A percentile compares a stretch with the other conserved stretches of the same genome.
Evolutionary conservation across 768 basidiomycete species (phyloP).

Genomic region (Naganishia antarctica): DNA sequence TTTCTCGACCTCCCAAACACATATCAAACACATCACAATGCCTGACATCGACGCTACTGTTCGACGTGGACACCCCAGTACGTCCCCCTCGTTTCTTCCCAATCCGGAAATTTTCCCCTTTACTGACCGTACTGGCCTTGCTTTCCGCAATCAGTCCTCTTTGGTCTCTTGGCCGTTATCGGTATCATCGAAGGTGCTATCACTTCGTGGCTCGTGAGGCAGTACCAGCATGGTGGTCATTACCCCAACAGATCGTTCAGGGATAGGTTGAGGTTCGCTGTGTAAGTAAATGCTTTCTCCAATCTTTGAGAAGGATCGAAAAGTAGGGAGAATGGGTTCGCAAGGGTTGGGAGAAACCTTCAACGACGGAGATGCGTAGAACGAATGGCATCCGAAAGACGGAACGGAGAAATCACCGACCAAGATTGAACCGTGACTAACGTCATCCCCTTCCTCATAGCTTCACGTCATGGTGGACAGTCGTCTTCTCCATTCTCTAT

Average conservation of each 20-base stretch:
- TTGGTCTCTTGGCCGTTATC: slow-evolving; percentile 40
- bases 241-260: slow-evolving; percentile 42
- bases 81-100: not conserved
- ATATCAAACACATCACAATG: slow-evolving; percentile 30
- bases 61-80: slow-evolving; percentile 44
- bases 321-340: not conserved
- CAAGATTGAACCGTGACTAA: not conserved
- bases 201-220: slow-evolving; percentile 42
- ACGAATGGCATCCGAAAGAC: too few species aligned
- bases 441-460: slow-evolving; percentile 9
- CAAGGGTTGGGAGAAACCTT: too few species aligned
- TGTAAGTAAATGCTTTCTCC: slow-evolving; percentile 28
- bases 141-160: slow-evolving; percentile 30
- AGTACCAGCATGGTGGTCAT: slow-evolving; percentile 31
- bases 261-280: slow-evolving; percentile 44
- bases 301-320: not conserved
- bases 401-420: too few species aligned
- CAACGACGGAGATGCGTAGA: too few species aligned
- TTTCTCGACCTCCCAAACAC: not conserved
- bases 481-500: slow-evolving; percentile 44
- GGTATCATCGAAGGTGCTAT: slow-evolving; percentile 45
- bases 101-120: not conserved
- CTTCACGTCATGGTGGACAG: slow-evolving; percentile 49
- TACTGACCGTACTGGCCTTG: not conserved
- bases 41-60: slow-evolving; percentile 35